Evolutionary conservation across 2,329 filamentous ascomycete genomes (phyloP).

Genomic region (Hymenoscyphus fraxineus): DNA sequence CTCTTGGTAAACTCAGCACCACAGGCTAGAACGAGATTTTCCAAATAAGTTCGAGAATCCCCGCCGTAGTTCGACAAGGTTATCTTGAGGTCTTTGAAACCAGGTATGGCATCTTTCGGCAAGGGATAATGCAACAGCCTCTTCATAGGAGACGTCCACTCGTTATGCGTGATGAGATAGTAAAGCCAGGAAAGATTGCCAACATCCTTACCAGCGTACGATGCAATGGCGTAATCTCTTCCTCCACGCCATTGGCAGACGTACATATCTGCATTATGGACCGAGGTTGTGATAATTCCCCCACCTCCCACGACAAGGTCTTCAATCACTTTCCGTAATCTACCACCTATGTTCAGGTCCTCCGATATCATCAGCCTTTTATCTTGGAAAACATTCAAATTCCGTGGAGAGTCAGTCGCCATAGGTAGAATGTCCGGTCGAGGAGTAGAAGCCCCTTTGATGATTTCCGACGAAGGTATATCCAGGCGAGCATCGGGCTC

Average conservation of each 20-base stretch:
- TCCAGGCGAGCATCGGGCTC: conserved; percentile 53
- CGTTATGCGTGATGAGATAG: conserved; percentile 81
- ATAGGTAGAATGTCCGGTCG: conserved; percentile 40
- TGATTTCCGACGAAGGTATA: conserved; percentile 54
- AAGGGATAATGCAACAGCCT: conserved; percentile 88
- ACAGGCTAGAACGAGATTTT: conserved; percentile 80
- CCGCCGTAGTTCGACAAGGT: conserved; percentile 96
- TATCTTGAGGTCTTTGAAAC: conserved; percentile 72
- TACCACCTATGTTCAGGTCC: conserved; percentile 68
- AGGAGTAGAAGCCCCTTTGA: conserved; percentile 64
- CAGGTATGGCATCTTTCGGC: conserved; percentile 70
- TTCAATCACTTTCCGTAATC: conserved; percentile 63
- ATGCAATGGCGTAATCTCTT: conserved; percentile 70
- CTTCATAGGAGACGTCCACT: conserved; percentile 80
- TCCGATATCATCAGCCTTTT: conserved; percentile 73
- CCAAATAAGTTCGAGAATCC: conserved; percentile 86
- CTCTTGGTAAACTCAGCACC: conserved; percentile 92
- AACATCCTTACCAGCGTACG: conserved; percentile 74
- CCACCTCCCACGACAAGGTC: conserved; percentile 69
- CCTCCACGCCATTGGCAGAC: conserved; percentile 87
- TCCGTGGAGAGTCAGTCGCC: conserved; percentile 45
- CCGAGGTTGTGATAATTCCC: conserved; percentile 61
- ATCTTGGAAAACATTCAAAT: conserved; percentile 70
- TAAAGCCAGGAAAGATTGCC: conserved; percentile 95
- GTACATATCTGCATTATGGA: conserved; percentile 74